phyloP scores from a whole-genome alignment of 1,284 basidiomycete species.

The Rhizoctonia solani region DNA sequence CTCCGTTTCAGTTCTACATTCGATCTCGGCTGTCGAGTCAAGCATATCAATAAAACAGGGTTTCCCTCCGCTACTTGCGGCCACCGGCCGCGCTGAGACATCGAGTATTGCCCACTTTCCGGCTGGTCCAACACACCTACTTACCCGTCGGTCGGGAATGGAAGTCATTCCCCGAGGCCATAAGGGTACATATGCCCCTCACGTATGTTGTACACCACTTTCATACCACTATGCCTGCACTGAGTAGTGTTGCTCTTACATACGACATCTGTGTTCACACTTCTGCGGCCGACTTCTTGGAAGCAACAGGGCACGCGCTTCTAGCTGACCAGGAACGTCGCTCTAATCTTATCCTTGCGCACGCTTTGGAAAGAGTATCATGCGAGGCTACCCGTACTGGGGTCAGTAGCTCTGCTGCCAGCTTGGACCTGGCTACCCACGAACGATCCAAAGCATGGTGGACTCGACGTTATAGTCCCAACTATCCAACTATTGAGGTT shows the following conservation, averaged over 20 bases:
- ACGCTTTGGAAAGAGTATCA: background rate
- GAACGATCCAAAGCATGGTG: conserved; percentile 23
- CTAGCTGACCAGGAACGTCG: conserved; percentile 8
- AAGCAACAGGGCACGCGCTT: conserved; percentile 23
- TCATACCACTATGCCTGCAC: conserved; percentile 23
- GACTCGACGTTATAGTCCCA: background rate
- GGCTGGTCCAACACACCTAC: background rate
- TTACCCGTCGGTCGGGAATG: background rate
- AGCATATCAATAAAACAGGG: conserved; percentile 7
- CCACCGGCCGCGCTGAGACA: background rate
- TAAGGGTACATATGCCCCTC: conserved; percentile 11
- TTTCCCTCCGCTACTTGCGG: conserved; percentile 10
- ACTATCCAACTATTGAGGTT: background rate
- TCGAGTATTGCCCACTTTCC: background rate
- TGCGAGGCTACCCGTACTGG: conserved; percentile 1
- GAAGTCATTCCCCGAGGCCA: background rate
- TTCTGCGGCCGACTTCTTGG: conserved; percentile 22
- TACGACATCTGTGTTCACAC: conserved; percentile 23
- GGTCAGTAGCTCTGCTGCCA: background rate
- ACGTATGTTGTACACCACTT: background rate
- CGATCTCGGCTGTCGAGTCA: conserved; percentile 21
- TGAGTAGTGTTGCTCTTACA: background rate
- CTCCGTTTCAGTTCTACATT: background rate
- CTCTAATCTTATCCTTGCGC: conserved; percentile 22
- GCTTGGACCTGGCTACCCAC: background rate